Conservation (phyloP, 2,329 filamentous ascomycete species). For the Lasiodiplodia citricola region DNA sequence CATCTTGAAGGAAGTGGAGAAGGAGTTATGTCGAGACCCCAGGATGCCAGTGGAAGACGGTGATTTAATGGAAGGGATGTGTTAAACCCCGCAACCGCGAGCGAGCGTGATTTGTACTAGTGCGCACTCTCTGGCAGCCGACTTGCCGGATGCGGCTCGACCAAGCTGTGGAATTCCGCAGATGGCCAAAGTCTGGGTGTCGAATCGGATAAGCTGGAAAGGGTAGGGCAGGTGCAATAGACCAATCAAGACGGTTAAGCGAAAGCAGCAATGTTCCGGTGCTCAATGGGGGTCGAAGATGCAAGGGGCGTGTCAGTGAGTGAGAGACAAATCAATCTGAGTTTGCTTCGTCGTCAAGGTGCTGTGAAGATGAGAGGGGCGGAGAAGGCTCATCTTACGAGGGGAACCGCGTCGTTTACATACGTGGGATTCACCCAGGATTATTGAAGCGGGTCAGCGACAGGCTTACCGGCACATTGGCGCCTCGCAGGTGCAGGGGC, state of each 20-base stretch:
- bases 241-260: background rate
- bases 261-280: background rate
- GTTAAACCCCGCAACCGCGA: background rate
- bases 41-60: background rate
- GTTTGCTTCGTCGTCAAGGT: background rate
- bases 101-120: background rate
- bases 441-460: constrained; percentile 19
- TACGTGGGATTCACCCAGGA: constrained; percentile 22
- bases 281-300: background rate
- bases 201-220: background rate
- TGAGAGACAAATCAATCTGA: background rate
- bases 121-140: background rate
- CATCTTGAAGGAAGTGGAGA: constrained; percentile 31
- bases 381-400: constrained; percentile 2
- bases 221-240: background rate
- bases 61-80: background rate
- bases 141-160: background rate
- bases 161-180: background rate
- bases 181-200: background rate
- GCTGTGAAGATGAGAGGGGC: background rate
- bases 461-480: constrained; percentile 22
- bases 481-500: constrained; percentile 21
- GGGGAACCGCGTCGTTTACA: constrained; percentile 13
- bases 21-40: background rate
- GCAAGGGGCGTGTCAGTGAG: background rate